Evolutionary conservation across 352 stramenopile species (phyloP).

Genomic region (Pythium pyrilobum): DNA sequence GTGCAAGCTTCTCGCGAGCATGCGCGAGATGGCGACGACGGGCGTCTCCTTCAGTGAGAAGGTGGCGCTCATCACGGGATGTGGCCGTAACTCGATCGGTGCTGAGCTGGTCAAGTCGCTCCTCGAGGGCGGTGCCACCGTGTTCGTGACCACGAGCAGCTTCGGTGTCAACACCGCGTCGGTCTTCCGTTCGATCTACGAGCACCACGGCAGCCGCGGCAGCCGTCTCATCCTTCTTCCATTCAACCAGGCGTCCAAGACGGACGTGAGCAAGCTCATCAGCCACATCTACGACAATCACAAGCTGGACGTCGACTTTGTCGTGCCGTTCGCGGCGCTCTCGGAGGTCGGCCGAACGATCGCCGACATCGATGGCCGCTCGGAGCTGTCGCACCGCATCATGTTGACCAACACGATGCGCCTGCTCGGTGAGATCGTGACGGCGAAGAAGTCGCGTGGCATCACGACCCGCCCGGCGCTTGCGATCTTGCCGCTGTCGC

Average conservation of each 20-base stretch:
- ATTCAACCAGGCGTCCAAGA: slow-evolving; percentile 83
- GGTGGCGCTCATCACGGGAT: slow-evolving; percentile 82
- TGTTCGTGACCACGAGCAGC: slow-evolving; percentile 83
- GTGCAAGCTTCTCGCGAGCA: slow-evolving; percentile 68
- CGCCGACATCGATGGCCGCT: slow-evolving; percentile 67
- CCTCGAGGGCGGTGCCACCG: slow-evolving; percentile 76
- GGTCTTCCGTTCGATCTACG: slow-evolving; percentile 79
- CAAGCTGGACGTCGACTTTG: slow-evolving; percentile 80
- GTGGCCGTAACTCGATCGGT: slow-evolving; percentile 81
- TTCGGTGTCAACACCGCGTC: slow-evolving; percentile 50
- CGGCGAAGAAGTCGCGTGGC: slow-evolving; percentile 61
- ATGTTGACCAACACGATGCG: slow-evolving; percentile 87
- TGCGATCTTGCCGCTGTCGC: slow-evolving; percentile 74
- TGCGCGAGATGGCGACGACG: slow-evolving; percentile 80
- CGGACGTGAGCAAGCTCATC: slow-evolving; percentile 66
- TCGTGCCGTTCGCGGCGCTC: slow-evolving; percentile 84
- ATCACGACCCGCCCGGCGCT: slow-evolving; percentile 74
- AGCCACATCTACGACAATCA: slow-evolving; percentile 80
- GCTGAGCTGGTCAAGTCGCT: slow-evolving; percentile 81
- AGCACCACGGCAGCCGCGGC: slow-evolving; percentile 76
- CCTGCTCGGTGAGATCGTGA: slow-evolving; percentile 73
- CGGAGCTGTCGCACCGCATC: slow-evolving; percentile 79
- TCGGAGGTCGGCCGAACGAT: slow-evolving; percentile 79
- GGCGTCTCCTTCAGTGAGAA: slow-evolving; percentile 85
- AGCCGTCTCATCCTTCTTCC: slow-evolving; percentile 75